phyloP scores from a whole-genome alignment of 2,329 filamentous ascomycete species.

The Mycosphaerella sp. region DNA sequence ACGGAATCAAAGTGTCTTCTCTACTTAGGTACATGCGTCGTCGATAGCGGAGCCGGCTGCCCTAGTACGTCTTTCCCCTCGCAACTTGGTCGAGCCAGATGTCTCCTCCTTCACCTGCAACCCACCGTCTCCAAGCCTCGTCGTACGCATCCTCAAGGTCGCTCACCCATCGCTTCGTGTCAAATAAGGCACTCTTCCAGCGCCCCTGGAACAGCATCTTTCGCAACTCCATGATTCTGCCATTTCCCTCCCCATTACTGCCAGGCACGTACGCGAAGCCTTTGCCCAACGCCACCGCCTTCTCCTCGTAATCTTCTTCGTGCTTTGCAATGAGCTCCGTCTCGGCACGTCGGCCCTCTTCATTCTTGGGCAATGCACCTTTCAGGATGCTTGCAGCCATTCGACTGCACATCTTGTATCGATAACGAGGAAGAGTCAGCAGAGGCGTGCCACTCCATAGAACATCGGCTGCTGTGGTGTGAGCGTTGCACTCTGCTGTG shows the following conservation, averaged over 20 bases:
- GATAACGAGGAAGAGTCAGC: constrained; percentile 81
- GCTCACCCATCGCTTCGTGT: constrained; percentile 83
- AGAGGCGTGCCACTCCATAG: constrained; percentile 94
- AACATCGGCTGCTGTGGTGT: constrained; percentile 94
- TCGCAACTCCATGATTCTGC: constrained; percentile 71
- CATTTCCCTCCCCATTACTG: constrained; percentile 36
- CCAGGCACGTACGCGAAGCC: constrained; percentile 54
- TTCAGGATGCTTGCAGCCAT: constrained; percentile 95
- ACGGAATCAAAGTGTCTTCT: too few relatives aligned
- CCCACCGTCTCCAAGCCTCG: constrained; percentile 84
- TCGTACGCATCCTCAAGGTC: constrained; percentile 87
- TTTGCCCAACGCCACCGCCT: constrained; percentile 62
- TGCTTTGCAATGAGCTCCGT: constrained; percentile 68
- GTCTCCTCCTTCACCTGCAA: constrained; percentile 78
- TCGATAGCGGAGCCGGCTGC: neutral
- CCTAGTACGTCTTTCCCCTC: constrained; percentile 1
- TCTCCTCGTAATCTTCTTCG: constrained; percentile 79
- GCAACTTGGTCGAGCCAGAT: constrained; percentile 61
- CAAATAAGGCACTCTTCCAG: constrained; percentile 82
- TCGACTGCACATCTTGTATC: constrained; percentile 98
- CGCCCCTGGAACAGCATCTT: constrained; percentile 75
- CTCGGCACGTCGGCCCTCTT: constrained; percentile 61
- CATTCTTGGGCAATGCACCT: constrained; percentile 70
- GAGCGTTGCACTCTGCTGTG: constrained; percentile 95
- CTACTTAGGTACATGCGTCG: too few relatives aligned